Evolutionary conservation across 345 rosid species (phyloP).

Genomic region (Erucastrum elatum): DNA sequence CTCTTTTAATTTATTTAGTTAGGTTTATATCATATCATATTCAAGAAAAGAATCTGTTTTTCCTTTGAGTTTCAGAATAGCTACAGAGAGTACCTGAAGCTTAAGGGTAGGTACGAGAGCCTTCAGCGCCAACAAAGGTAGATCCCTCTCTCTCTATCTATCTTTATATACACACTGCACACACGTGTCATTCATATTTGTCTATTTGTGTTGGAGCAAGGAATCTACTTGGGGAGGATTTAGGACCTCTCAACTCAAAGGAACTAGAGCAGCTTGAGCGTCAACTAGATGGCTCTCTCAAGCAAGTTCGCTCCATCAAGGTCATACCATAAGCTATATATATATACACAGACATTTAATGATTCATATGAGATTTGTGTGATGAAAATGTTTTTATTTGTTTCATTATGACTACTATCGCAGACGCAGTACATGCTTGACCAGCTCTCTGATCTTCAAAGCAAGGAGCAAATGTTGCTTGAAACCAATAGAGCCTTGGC

Average conservation of each 20-base stretch:
- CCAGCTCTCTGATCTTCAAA: constrained; percentile 89
- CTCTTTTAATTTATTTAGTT: background rate
- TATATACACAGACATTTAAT: background rate
- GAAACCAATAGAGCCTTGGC: constrained; percentile 85
- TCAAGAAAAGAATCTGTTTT: constrained; percentile 1
- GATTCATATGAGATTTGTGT: background rate
- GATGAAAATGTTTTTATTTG: constrained; percentile 1
- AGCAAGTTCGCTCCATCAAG: constrained; percentile 76
- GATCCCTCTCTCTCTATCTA: background rate
- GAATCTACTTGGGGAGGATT: constrained; percentile 85
- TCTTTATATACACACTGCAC: background rate
- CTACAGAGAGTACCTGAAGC: constrained; percentile 88
- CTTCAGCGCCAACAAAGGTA: constrained; percentile 92
- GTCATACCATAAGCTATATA: constrained; percentile 34
- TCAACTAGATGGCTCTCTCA: constrained; percentile 73
- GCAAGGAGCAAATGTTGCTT: constrained; percentile 83
- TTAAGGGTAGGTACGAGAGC: constrained; percentile 70
- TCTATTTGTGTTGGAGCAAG: constrained; percentile 40
- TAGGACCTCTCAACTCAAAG: constrained; percentile 58
- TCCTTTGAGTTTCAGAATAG: constrained; percentile 54
- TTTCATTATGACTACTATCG: constrained; percentile 15
- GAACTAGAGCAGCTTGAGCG: constrained; percentile 78
- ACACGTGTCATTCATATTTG: background rate
- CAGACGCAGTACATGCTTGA: constrained; percentile 97
- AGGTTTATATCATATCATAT: background rate